Evolutionary conservation across 2,329 filamentous ascomycete genomes (phyloP), one percentile per base, ranked within the genome.

Genomic region (Cladosporium sp.): DNA sequence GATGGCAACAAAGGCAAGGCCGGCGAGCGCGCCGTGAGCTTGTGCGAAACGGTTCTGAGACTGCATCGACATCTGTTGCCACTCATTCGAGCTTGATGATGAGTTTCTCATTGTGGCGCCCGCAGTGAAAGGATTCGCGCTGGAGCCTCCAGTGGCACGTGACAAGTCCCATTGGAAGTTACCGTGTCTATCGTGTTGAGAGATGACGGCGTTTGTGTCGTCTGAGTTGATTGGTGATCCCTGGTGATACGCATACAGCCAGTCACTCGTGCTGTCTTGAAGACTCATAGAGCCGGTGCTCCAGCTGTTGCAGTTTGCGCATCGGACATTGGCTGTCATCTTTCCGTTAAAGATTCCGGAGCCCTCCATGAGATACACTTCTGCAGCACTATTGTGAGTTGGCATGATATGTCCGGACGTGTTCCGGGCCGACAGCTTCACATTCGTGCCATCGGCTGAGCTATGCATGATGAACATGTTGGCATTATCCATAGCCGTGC

Each of bases 391-490:
- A 67, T 83, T 80, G 63, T 78, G 73, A 16, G 72, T 68, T 2
- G 85, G 85, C 68, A 77, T 69, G 3, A 64, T 66, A 37, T 85
- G 72, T 3, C 83, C 83, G 12, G 70, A 76, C 12, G 81, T 81
- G 10, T 78, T 69, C 46, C 86, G 77, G 8, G 85, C 82, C 2
- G 85, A 87, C 6, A 88, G 68, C 0, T 86, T 88, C 11, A 88
- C 83, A 67, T 86, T 87, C 49, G 75, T 80, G 35, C 84, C 81
- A 46, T 75, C 76, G 37, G 80, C 76, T 28, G 81, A 80, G 21
- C 83, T 80, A 70, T 88, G 88, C 6, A 87, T 78, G 46, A 88
- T 76, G 72, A 88, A 87, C 57, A 88, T 87, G 72, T 86, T 86
- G 2, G 86, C 75, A 29, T 81, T 82, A 16, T 73, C 68, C 86